Conservation (phyloP, 1,284 basidiomycete genomes). For the Anthracocystis panici-leucophaei region DNA sequence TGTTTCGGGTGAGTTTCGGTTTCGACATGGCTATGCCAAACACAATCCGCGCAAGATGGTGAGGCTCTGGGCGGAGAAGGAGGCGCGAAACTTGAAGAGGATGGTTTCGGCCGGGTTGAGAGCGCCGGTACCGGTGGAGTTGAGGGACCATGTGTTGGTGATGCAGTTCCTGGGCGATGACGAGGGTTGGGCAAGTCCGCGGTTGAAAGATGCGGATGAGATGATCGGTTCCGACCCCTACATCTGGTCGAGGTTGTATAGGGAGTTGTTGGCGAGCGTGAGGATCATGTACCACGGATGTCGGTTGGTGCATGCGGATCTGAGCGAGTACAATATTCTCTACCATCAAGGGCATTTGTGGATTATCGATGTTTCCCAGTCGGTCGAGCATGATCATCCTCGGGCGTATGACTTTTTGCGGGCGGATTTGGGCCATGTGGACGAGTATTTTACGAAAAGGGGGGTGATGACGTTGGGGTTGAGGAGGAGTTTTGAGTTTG, state of each 20-base stretch:
- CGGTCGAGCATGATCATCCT: conserved; percentile 98
- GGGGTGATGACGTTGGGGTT: conserved; percentile 83
- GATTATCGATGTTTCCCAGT: conserved; percentile 98
- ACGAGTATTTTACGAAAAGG: conserved; percentile 84
- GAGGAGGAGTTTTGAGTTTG: conserved; percentile 81
- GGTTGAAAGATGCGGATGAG: conserved; percentile 65
- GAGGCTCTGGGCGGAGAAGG: conserved; percentile 97
- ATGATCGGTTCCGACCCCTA: conserved; percentile 44
- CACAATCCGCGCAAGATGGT: conserved; percentile 99
- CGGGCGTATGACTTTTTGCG: conserved; percentile 87
- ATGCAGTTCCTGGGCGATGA: conserved; percentile 87
- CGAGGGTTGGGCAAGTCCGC: conserved; percentile 64
- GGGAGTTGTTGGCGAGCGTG: conserved; percentile 82
- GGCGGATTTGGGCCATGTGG: conserved; percentile 89
- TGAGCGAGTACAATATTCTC: conserved; percentile 98
- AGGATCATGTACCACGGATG: conserved; percentile 89
- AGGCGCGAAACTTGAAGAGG: conserved; percentile 93
- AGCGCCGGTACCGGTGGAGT: conserved; percentile 89
- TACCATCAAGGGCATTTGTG: conserved; percentile 79
- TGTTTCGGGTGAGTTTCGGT: conserved; percentile 89
- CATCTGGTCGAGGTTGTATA: conserved; percentile 75
- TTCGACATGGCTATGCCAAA: conserved; percentile 89
- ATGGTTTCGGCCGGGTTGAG: conserved; percentile 83
- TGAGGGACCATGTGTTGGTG: conserved; percentile 94
- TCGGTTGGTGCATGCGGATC: conserved; percentile 94